These are phyloP conservation scores for Casuarina cunninghamiana DNA, from an alignment of 306 rosid genomes.

Conservation along the genomic window DNA sequence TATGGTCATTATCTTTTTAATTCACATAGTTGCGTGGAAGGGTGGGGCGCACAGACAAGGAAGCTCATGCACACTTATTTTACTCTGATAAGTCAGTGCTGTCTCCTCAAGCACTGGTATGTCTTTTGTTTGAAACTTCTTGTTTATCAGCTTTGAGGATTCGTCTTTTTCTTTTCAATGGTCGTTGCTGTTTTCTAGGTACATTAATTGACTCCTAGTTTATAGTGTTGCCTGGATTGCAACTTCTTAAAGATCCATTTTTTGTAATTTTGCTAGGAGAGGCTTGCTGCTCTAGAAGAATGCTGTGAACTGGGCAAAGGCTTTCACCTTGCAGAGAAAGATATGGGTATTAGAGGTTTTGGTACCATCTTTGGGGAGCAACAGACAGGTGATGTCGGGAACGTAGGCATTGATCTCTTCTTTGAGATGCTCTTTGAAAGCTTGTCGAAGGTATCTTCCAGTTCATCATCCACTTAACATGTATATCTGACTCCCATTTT, in stretches of 20 bases:
- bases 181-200: slow-evolving; percentile 11
- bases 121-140: slow-evolving; percentile 28
- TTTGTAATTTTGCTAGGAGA: slow-evolving; percentile 58
- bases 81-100: slow-evolving; percentile 77
- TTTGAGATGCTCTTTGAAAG: slow-evolving; percentile 99
- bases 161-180: neutral
- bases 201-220: slow-evolving; percentile 11
- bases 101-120: slow-evolving; percentile 80
- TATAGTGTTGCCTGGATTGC: slow-evolving; percentile 20
- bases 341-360: slow-evolving; percentile 97
- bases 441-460: slow-evolving; percentile 72
- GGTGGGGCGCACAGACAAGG: slow-evolving; percentile 97
- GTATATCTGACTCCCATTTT: slow-evolving; percentile 4
- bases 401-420: slow-evolving; percentile 94
- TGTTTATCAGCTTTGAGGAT: slow-evolving; percentile 8
- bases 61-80: slow-evolving; percentile 89
- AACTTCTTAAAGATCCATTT: slow-evolving; percentile 32
- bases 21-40: slow-evolving; percentile 87
- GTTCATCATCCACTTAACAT: slow-evolving; percentile 19
- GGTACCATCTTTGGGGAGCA: slow-evolving; percentile 96
- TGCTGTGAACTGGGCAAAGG: slow-evolving; percentile 97
- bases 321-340: slow-evolving; percentile 94
- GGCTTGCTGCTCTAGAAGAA: slow-evolving; percentile 93
- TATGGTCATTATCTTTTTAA: slow-evolving; percentile 15
- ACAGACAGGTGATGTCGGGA: slow-evolving; percentile 96